Percentiles rank a stretch among this genome's conserved stretches.
phyloP scores from a whole-genome alignment of 805 yeast genomes.

The Nakazawaea holstii region DNA sequence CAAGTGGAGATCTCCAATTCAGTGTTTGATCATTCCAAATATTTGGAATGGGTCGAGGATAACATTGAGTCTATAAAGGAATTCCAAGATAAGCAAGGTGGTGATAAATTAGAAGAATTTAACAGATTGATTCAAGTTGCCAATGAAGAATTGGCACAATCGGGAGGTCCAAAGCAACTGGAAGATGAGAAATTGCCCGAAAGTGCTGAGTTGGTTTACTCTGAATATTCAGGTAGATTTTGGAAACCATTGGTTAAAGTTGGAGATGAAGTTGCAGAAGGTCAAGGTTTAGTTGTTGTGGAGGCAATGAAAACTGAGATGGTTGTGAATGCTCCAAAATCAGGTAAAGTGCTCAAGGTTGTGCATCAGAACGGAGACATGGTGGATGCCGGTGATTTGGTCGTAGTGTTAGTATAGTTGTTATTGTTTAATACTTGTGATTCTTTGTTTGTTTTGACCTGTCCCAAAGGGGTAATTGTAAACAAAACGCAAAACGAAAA shows the following conservation, averaged over 20 bases:
- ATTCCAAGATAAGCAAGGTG: conserved; percentile 63
- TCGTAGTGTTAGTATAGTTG: conserved; percentile 68
- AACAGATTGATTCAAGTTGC: conserved; percentile 76
- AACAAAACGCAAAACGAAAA: not conserved
- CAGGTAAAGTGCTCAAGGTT: conserved; percentile 69
- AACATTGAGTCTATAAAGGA: conserved; percentile 68
- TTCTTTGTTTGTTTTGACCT: too few relatives aligned
- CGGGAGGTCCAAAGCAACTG: conserved; percentile 39
- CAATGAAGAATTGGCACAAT: conserved; percentile 61
- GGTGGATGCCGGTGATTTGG: conserved; percentile 95
- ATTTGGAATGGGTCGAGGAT: conserved; percentile 70
- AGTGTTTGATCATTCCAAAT: conserved; percentile 77
- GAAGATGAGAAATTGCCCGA: conserved; percentile 63
- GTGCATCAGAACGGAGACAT: conserved; percentile 86
- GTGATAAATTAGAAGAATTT: conserved; percentile 82
- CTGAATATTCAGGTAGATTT: conserved; percentile 95
- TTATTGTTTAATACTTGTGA: too few relatives aligned
- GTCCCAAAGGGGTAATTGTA: conserved; percentile 2
- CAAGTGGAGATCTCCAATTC: conserved; percentile 68
- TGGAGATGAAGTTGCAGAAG: conserved; percentile 68
- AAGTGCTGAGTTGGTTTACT: conserved; percentile 77
- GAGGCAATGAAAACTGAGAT: conserved; percentile 99
- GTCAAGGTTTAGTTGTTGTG: conserved; percentile 80
- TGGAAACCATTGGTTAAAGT: conserved; percentile 86
- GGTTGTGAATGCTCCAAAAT: conserved; percentile 69